Evolutionary conservation across 495 filamentous ascomycete genomes (phyloP).

Genomic region (Xylaria venustula): DNA sequence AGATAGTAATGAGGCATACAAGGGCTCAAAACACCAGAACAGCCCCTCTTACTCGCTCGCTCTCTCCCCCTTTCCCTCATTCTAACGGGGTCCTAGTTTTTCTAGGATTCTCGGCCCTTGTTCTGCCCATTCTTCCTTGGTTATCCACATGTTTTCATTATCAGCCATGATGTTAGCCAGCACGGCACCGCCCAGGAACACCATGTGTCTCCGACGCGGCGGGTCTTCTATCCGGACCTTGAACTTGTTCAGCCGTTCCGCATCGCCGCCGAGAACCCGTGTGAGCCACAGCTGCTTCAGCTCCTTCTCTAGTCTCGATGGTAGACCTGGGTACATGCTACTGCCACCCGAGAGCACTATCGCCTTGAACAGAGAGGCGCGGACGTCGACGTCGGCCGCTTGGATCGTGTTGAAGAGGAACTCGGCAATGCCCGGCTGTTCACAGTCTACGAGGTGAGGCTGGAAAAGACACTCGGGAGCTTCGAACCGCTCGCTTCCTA

Average conservation of each 20-base stretch:
- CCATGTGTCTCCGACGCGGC: slow-evolving; percentile 94
- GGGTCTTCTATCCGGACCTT: slow-evolving; percentile 99
- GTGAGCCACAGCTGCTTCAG: slow-evolving; percentile 98
- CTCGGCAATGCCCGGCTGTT: slow-evolving; percentile 95
- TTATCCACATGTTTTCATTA: slow-evolving; percentile 98
- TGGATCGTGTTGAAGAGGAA: slow-evolving; percentile 99
- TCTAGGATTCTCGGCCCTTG: slow-evolving; percentile 81
- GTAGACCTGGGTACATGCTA: slow-evolving; percentile 98
- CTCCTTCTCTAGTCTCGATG: slow-evolving; percentile 94
- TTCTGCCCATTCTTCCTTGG: slow-evolving; percentile 94
- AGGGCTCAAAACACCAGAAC: slow-evolving; percentile 9
- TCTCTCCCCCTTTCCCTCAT: not conserved
- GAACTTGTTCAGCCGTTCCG: slow-evolving; percentile 94
- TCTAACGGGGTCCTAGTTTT: slow-evolving; percentile 81
- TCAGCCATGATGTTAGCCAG: slow-evolving; percentile 98
- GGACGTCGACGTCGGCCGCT: slow-evolving; percentile 89
- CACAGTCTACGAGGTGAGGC: slow-evolving; percentile 95
- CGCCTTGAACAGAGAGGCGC: slow-evolving; percentile 90
- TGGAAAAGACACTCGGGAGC: slow-evolving; percentile 98
- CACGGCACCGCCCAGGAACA: slow-evolving; percentile 95
- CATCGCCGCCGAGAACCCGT: slow-evolving; percentile 81
- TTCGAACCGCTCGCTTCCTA: slow-evolving; percentile 96
- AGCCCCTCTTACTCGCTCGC: not conserved
- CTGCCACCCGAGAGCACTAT: slow-evolving; percentile 94
- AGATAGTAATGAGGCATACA: slow-evolving; percentile 7